phyloP scores from a whole-genome alignment of 805 yeast species.

The Candida montana region DNA sequence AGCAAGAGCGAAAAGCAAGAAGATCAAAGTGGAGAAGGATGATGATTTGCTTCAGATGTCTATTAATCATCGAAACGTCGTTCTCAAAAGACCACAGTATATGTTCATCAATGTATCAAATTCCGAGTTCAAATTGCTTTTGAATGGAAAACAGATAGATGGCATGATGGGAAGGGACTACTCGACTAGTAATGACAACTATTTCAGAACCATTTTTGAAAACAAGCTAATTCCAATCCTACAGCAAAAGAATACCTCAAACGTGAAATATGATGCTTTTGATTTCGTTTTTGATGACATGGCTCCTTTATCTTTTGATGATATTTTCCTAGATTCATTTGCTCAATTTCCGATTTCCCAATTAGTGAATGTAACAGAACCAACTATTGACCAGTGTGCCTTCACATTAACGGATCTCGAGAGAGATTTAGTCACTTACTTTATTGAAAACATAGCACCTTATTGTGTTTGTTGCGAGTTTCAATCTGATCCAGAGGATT shows the following conservation, averaged over 20 bases:
- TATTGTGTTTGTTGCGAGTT: conserved; percentile 35
- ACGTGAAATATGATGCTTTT: conserved; percentile 12
- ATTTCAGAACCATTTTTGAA: conserved; percentile 12
- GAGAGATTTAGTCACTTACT: conserved; percentile 27
- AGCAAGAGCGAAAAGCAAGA: conserved; percentile 15
- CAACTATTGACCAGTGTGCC: conserved; percentile 12
- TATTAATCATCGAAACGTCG: conserved; percentile 5
- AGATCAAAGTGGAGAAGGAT: not conserved
- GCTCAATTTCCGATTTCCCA: conserved; percentile 19
- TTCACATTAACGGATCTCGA: conserved; percentile 13
- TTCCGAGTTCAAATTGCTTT: conserved; percentile 7
- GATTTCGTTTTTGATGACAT: conserved; percentile 14
- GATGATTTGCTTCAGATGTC: not conserved
- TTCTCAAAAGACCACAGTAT: conserved; percentile 11
- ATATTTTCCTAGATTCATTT: conserved; percentile 19
- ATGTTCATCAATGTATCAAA: conserved; percentile 10
- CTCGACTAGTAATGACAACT: not conserved
- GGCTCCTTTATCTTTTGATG: conserved; percentile 15
- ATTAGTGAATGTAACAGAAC: conserved; percentile 12
- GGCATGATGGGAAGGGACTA: not conserved
- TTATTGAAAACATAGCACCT: conserved; percentile 33
- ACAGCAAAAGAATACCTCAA: conserved; percentile 5
- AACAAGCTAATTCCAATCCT: conserved; percentile 13
- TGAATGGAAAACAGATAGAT: conserved; percentile 9
- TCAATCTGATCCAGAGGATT: conserved; percentile 15